Base-by-base conservation (phyloP, 495 filamentous ascomycete genomes). In the Parathielavia hyrcaniae region DNA sequence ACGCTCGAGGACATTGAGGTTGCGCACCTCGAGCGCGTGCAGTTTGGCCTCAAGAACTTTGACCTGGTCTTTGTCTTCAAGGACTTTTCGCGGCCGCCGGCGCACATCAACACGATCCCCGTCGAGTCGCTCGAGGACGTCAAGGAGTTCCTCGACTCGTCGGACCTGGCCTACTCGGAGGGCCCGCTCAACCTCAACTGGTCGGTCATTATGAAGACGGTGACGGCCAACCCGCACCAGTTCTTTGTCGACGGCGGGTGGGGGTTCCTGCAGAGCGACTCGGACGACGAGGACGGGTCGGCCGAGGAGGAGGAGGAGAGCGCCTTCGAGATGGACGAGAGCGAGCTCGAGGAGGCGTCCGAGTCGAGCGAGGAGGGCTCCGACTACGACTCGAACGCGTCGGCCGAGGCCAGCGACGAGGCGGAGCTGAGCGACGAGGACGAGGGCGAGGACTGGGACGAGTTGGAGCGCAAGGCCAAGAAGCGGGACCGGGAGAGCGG, bases 191-290 rank as follows among this genome's bases (percentile, higher is more conserved):
- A 99, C 74, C 77, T 99, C 58, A 97, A 97, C 75, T 99, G 95
- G 95, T 84, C 86, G 9, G 95, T 90, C 20, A 99, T 99, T 69
- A 99, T 99, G 91, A 99, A 99, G 78, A 99, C 95, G 0, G 91
- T 99, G 17, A 89, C 86, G 35, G 83, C 87, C 41, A 88, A 99
- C 69, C 89, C 95, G 9, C 91, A 97, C 65, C 82, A 85, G 56
- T 99, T 99, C 82, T 99, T 96, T 70, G 80, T 77, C 32, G 91
- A 97, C 65, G 95, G 95, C 30, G 95, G 95, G 23, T 99, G 95
- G 95, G 86, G 84, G 14, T 97, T 97, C 83, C 70, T 99, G 54
- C 81, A 83, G 34, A 86, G 86, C 54, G 92, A 97, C 41, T 89
- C 85, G 1, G 95, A 97, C 63, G 88, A 86, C 5, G 91, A 96